Evolutionary conservation across 805 yeast species (phyloP).

Genomic region (Candida krabiensis): DNA sequence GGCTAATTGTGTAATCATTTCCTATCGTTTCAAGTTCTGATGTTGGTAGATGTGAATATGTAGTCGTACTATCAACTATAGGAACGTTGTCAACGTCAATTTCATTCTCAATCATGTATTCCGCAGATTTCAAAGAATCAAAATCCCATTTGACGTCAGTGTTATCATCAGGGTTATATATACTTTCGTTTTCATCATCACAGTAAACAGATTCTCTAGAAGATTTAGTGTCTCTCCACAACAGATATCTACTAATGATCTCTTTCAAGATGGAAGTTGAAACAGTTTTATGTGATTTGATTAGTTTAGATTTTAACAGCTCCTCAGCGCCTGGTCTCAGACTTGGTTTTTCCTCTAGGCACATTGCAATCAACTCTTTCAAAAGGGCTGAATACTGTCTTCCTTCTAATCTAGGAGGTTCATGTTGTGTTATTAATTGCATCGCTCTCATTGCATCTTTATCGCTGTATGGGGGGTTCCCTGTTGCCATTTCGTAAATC

Average conservation of each 20-base stretch:
- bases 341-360: slow-evolving; percentile 90
- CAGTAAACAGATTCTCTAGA: slow-evolving; percentile 50
- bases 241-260: slow-evolving; percentile 66
- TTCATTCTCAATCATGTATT: slow-evolving; percentile 71
- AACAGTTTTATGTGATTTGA: slow-evolving; percentile 57
- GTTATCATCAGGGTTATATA: slow-evolving; percentile 26
- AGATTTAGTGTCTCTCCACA: slow-evolving; percentile 72
- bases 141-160: slow-evolving; percentile 82
- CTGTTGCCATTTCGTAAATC: slow-evolving; percentile 90
- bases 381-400: slow-evolving; percentile 70
- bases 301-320: slow-evolving; percentile 68
- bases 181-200: slow-evolving; percentile 41
- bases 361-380: slow-evolving; percentile 86
- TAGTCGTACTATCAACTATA: slow-evolving; percentile 2
- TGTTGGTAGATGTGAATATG: slow-evolving; percentile 1
- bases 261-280: slow-evolving; percentile 69
- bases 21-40: slow-evolving; percentile 11
- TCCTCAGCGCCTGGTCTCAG: slow-evolving; percentile 89
- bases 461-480: slow-evolving; percentile 96
- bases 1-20: slow-evolving; percentile 18
- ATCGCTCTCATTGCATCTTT: slow-evolving; percentile 93
- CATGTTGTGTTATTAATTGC: slow-evolving; percentile 87
- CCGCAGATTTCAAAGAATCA: slow-evolving; percentile 74
- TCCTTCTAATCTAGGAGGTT: slow-evolving; percentile 95
- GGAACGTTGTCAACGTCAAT: slow-evolving; percentile 39